Percentiles rank a stretch among this genome's conserved stretches.
Evolutionary conservation across 768 basidiomycete genomes (phyloP).

Genomic region (Pleurotus giganteus): DNA sequence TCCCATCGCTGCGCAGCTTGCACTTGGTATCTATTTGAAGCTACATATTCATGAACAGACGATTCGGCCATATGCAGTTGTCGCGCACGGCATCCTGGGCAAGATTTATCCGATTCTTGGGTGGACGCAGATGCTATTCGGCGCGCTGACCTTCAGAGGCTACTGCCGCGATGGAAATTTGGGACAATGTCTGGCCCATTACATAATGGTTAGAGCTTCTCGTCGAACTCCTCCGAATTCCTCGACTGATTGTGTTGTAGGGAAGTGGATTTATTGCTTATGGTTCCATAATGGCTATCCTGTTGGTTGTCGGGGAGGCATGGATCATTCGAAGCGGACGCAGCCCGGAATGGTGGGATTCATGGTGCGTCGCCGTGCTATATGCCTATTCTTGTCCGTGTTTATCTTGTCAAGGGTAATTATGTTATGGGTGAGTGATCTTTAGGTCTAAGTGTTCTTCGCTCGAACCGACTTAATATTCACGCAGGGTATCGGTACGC

Average conservation of each 20-base stretch:
- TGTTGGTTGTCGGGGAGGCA: constrained; percentile 72
- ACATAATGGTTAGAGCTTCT: constrained; percentile 59
- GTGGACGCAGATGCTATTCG: constrained; percentile 90
- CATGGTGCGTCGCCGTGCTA: constrained; percentile 46
- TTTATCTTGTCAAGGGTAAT: constrained; percentile 35
- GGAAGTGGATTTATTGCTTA: constrained; percentile 88
- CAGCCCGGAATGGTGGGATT: constrained; percentile 87
- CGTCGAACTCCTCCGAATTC: not conserved
- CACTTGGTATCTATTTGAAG: constrained; percentile 86
- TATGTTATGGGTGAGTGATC: constrained; percentile 44
- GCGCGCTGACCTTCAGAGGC: constrained; percentile 67
- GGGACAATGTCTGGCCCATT: constrained; percentile 86
- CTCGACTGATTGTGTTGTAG: not conserved
- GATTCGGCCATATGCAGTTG: constrained; percentile 68
- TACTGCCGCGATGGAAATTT: constrained; percentile 79
- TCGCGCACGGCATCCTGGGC: constrained; percentile 75
- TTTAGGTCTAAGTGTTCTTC: not conserved
- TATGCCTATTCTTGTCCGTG: not conserved
- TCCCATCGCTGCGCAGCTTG: constrained; percentile 65
- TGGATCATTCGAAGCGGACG: constrained; percentile 72
- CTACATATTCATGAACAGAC: constrained; percentile 83
- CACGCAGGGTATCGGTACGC: constrained; percentile 55
- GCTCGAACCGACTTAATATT: no score
- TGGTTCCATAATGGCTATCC: constrained; percentile 74
- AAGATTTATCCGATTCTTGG: constrained; percentile 82